These are phyloP conservation scores for Chenopodium quinoa DNA, from an alignment of 148 eudicot genomes.

Conservation along the genomic window DNA sequence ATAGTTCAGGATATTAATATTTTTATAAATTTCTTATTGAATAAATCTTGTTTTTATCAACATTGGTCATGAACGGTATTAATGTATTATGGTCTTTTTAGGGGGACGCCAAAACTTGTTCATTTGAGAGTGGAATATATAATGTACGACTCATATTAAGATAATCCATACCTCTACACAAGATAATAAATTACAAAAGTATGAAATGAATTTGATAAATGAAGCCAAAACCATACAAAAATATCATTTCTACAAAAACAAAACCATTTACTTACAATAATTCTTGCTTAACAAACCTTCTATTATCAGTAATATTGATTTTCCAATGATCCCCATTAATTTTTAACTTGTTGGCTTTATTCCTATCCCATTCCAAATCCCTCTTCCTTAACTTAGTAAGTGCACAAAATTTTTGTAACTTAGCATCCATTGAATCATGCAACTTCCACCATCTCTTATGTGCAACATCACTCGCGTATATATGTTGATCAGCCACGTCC, in stretches of 20 bases:
- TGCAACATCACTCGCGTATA: constrained; percentile 84
- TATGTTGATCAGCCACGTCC: constrained; percentile 52
- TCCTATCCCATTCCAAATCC: constrained; percentile 68
- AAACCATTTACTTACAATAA: background rate
- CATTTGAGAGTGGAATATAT: too few species aligned
- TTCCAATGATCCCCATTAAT: constrained; percentile 54
- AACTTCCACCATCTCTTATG: constrained; percentile 83
- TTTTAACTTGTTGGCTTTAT: constrained; percentile 46
- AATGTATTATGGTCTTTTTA: too few species aligned
- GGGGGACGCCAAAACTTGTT: too few species aligned
- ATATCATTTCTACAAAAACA: background rate
- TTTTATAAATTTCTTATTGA: too few species aligned
- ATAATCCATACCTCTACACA: background rate
- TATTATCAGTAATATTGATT: constrained; percentile 77
- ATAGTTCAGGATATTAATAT: too few species aligned
- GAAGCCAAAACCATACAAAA: background rate
- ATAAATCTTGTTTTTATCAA: too few species aligned
- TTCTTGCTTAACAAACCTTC: constrained; percentile 27
- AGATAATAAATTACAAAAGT: background rate
- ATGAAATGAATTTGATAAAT: background rate
- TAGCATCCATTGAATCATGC: constrained; percentile 66
- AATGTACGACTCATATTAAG: too few species aligned
- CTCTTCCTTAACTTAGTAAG: constrained; percentile 51
- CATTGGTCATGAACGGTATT: too few species aligned
- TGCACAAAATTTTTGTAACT: constrained; percentile 55